Percentiles rank a stretch among this genome's conserved stretches.
Evolutionary conservation across 352 stramenopile species (phyloP).

Genomic region (Phytophthora colocasiae): DNA sequence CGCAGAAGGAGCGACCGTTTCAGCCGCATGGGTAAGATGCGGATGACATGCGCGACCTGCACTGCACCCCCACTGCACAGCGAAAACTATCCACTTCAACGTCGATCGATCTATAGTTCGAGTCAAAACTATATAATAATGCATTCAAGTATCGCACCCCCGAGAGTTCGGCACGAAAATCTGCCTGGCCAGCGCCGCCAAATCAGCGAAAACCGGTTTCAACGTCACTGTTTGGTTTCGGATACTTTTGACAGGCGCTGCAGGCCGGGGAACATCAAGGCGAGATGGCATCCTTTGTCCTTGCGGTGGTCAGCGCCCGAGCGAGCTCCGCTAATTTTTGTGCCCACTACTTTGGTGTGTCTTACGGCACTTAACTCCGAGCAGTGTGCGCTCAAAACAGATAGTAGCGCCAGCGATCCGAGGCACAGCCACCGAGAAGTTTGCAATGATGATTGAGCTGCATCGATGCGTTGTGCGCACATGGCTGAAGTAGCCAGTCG

Average conservation of each 20-base stretch:
- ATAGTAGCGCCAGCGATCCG: not conserved
- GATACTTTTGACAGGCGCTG: slow-evolving; percentile 1
- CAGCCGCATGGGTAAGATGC: slow-evolving; percentile 28
- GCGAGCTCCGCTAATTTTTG: slow-evolving; percentile 13
- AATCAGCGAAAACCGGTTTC: slow-evolving; percentile 22
- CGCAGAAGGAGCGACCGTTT: slow-evolving; percentile 9
- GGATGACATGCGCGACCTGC: slow-evolving; percentile 14
- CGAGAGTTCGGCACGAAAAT: not conserved
- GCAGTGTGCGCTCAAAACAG: slow-evolving; percentile 4
- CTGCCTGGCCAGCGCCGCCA: not conserved
- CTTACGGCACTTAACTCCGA: slow-evolving; percentile 6
- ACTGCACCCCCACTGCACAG: slow-evolving; percentile 3
- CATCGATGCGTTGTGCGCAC: not conserved
- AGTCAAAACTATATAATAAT: no score
- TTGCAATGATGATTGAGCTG: slow-evolving; percentile 1
- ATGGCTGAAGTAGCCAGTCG: slow-evolving; percentile 11
- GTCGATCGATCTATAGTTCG: not conserved
- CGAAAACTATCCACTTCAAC: slow-evolving; percentile 13
- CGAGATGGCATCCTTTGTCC: not conserved
- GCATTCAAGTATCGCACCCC: no score
- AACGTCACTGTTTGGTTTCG: slow-evolving; percentile 5
- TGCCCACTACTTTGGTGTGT: slow-evolving; percentile 6
- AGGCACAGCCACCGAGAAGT: not conserved
- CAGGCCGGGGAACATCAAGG: slow-evolving; percentile 2
- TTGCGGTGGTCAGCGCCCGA: slow-evolving; percentile 12